These are phyloP conservation scores for Ambrosia trifida DNA, from an alignment of 129 eudicot genomes.

Conservation along the genomic window DNA sequence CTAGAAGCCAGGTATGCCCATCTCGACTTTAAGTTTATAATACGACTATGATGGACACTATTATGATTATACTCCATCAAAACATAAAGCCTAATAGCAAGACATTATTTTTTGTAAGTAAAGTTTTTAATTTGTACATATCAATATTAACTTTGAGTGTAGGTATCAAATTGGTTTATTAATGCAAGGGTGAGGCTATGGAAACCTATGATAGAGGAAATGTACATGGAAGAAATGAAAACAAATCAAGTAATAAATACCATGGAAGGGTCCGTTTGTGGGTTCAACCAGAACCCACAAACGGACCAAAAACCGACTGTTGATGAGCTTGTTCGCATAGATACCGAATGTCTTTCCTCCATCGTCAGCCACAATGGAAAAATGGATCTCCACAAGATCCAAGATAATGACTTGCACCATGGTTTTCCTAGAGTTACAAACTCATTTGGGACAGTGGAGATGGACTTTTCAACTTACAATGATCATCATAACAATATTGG, in stretches of 20 bases:
- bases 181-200: constrained; percentile 97
- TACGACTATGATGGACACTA: too few species aligned
- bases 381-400: constrained; percentile 29
- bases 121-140: not conserved
- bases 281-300: constrained; percentile 24
- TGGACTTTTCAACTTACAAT: constrained; percentile 71
- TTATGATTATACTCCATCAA: too few species aligned
- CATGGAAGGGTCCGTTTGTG: constrained; percentile 42
- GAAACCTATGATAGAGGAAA: constrained; percentile 99
- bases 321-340: constrained; percentile 65
- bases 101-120: not conserved
- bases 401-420: constrained; percentile 32
- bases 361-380: constrained; percentile 61
- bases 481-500: constrained; percentile 34
- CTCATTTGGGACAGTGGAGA: constrained; percentile 56
- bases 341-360: constrained; percentile 76
- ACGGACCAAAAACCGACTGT: constrained; percentile 65
- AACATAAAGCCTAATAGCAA: not conserved
- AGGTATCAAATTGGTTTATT: constrained; percentile 99
- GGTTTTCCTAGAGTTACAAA: constrained; percentile 48
- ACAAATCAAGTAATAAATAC: constrained; percentile 50
- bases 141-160: not conserved
- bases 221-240: constrained; percentile 92
- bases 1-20: constrained; percentile 91
- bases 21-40: constrained; percentile 10